A percentile compares a stretch with the other conserved stretches of the same genome.
Evolutionary conservation across 2,329 filamentous ascomycete species (phyloP).

Genomic region (Rutstroemia sp.): DNA sequence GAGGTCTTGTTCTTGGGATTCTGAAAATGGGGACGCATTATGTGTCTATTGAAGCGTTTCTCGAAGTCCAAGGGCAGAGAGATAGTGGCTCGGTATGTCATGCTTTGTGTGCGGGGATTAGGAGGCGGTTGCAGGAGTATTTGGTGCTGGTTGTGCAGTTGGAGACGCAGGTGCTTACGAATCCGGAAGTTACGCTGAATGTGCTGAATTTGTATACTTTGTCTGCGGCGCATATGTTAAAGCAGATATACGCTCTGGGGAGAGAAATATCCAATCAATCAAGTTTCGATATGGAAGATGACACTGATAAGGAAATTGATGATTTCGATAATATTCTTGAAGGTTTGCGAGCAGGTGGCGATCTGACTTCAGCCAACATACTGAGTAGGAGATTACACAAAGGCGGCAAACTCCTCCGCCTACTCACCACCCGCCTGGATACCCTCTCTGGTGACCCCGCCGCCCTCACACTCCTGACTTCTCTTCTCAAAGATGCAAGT

Average conservation of each 20-base stretch:
- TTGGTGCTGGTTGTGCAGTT: slow-evolving; percentile 89
- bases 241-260: slow-evolving; percentile 79
- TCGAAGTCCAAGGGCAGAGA: slow-evolving; percentile 87
- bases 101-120: slow-evolving; percentile 84
- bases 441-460: slow-evolving; percentile 90
- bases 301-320: slow-evolving; percentile 50
- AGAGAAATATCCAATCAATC: slow-evolving; percentile 76
- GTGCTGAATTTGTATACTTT: slow-evolving; percentile 91
- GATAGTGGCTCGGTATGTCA: slow-evolving; percentile 94
- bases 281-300: slow-evolving; percentile 80
- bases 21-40: slow-evolving; percentile 90
- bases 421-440: slow-evolving; percentile 77
- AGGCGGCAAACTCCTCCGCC: slow-evolving; percentile 79
- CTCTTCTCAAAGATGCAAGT: slow-evolving; percentile 78
- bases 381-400: slow-evolving; percentile 88
- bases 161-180: slow-evolving; percentile 86
- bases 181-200: slow-evolving; percentile 85
- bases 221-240: slow-evolving; percentile 83
- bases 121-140: slow-evolving; percentile 87
- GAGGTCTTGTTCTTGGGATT: slow-evolving; percentile 82
- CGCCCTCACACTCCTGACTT: slow-evolving; percentile 74
- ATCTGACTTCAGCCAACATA: slow-evolving; percentile 69
- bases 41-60: slow-evolving; percentile 81
- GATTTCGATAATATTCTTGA: slow-evolving; percentile 92
- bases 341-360: slow-evolving; percentile 77